phyloP scores from a whole-genome alignment of 495 filamentous ascomycete genomes.

The Cercophora newfieldiana region DNA sequence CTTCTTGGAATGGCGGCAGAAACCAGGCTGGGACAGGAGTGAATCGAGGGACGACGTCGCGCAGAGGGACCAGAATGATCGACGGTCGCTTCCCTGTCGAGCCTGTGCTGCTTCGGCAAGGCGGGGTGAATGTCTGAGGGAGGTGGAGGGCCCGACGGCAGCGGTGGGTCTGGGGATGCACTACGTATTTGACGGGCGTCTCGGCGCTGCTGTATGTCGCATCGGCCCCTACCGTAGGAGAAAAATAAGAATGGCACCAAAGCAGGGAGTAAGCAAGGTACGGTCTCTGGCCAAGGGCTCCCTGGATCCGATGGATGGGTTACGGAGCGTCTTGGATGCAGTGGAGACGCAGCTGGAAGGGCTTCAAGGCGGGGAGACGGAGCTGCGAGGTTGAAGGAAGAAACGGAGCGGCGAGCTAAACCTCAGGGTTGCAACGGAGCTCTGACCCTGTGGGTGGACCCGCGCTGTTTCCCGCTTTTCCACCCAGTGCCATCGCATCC shows the following conservation, averaged over 20 bases:
- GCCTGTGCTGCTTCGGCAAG: constrained; percentile 11
- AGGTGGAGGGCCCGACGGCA: not conserved
- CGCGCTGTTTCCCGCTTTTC: not conserved
- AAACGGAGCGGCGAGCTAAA: not conserved
- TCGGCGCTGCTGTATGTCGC: not conserved
- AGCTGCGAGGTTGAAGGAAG: not conserved
- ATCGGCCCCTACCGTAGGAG: not conserved
- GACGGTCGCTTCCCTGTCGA: constrained; percentile 16
- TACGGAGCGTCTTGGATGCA: not conserved
- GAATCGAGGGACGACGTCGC: constrained; percentile 4
- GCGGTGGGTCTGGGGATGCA: constrained; percentile 10
- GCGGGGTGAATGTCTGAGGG: constrained; percentile 14
- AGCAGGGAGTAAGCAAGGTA: constrained; percentile 9
- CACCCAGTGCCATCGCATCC: too few species aligned
- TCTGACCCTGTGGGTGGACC: not conserved
- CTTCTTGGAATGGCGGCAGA: constrained; percentile 11
- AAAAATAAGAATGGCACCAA: not conserved
- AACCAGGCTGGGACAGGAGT: not conserved
- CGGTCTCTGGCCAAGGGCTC: not conserved
- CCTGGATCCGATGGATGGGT: not conserved
- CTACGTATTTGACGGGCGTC: constrained; percentile 20
- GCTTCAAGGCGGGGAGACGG: not conserved
- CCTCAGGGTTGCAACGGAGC: not conserved
- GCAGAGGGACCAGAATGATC: constrained; percentile 15
- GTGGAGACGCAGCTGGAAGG: not conserved